Base-by-base conservation (phyloP, 495 filamentous ascomycete genomes). In the Penicillium bovifimosum region DNA sequence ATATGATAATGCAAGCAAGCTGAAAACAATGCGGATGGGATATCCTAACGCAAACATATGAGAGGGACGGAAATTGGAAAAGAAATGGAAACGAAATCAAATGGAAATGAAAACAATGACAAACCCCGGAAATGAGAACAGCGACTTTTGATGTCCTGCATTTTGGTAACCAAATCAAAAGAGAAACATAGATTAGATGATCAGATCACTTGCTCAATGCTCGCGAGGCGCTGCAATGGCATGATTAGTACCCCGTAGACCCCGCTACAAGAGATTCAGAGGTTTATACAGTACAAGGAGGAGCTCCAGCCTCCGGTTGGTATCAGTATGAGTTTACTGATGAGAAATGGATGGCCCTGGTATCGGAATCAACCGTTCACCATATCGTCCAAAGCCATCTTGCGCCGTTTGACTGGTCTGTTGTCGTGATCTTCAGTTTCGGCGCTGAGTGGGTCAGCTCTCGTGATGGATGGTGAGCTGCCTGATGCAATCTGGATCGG, bases 361-460 rank as follows among this genome's bases (percentile, higher is more conserved):
- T 26, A 27, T 16, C 18, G 31, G 39, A 40, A 32, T 59, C 54
- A 76, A 20, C 68, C 72, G 38, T 76, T 76, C 13, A 76, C 73
- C 64, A 76, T 76, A 39, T 76, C 72, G 50, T 76, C 69, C 44
- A 76, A 43, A 11, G 73, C 55, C 90, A 86, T 62, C 76, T 85
- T 56, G 83, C 77, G 72, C 75, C 95, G 62, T 79, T 90, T 59
- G 81, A 88, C 11, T 76, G 90, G 41, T 80, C 89, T 66, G 80
- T 55, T 51, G 16, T 72, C 69, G 1, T 58, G 48, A 9, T 39
- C 26, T n/a, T 72, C 61, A 3, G 56, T 38, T 28, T 69, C 66
- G 16, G 58, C 54, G 1, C 26, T 53, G 1, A 57, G 41, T 11
- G 53, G 60, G 1, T 63, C 62, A 17, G 56, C 29, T 5, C 61